Evolutionary conservation across 78 protist species (phyloP), one percentile per base, ranked within the genome.

Genomic region (slime mould (Dictyostelium discoideum)): DNA sequence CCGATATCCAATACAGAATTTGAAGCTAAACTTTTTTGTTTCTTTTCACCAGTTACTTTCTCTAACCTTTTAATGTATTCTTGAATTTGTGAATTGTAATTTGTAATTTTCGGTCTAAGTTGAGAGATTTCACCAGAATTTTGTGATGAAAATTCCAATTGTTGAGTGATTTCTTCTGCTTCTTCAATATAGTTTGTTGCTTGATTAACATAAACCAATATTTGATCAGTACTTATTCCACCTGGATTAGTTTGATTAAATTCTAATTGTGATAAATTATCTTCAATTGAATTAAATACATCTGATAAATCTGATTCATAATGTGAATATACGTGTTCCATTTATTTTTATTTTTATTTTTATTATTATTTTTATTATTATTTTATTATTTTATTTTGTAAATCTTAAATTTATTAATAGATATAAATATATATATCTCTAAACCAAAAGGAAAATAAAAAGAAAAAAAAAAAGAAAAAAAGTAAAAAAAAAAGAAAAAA

Each of bases 91-190:
- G 46, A 81, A 32, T 73, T 32, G 18, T 14, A 32, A 73, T 73
- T 73, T 73, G 79, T 73, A 13, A 32, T 73, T 86, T 73, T 82
- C 24, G 94, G 94, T 90, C 87, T 90, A 13, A 48, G 63, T 9
- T 37, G 37, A 24, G 84, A 37, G 16, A 88, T 88, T 14, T 40
- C 14, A n/a, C 94, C 94, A 50, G 87, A 82, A 42, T 90, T 90
- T 82, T 90, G 94, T 20, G 84, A 80, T 80, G 87, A 81, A 82
- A 82, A 90, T 72, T 90, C 94, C n/a, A 90, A 90, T 72, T 90
- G 94, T 69, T 90, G 94, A 1, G 78, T 63, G 24, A 90, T 90
- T 22, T 80, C 94, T 46, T 82, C 50, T 54, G 94, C 73, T 26
- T 90, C 94, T 22, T 90, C 94, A n/a, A 90, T 67, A 69, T 82